Conservation (phyloP, 2,329 filamentous ascomycete genomes). For the Achaetomium macrosporum region DNA sequence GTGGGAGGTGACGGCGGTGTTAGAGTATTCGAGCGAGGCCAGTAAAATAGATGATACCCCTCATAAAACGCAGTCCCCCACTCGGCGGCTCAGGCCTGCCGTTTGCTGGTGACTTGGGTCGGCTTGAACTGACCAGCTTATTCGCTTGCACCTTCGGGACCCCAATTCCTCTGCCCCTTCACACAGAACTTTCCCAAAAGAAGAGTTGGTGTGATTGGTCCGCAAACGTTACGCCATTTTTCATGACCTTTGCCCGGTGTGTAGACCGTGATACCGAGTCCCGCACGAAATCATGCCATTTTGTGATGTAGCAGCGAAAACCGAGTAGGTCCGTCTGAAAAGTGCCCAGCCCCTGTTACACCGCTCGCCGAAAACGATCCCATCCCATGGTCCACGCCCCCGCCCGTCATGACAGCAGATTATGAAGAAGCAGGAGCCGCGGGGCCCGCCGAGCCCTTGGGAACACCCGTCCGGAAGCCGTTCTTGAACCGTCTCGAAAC, state of each 20-base stretch:
- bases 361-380: constrained; percentile 26
- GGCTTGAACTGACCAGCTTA: neutral
- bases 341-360: constrained; percentile 24
- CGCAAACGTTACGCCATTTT: constrained; percentile 26
- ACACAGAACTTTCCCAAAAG: constrained; percentile 12
- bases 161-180: neutral
- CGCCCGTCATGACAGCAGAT: constrained; percentile 17
- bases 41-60: constrained; percentile 32
- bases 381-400: constrained; percentile 19
- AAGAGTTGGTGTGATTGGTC: constrained; percentile 14
- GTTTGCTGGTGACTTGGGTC: constrained; percentile 13
- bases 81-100: constrained; percentile 12
- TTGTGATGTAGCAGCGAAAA: constrained; percentile 25
- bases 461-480: constrained; percentile 87
- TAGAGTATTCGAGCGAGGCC: constrained; percentile 78
- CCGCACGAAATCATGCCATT: constrained; percentile 27
- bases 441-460: constrained; percentile 74
- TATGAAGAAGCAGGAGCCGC: constrained; percentile 28
- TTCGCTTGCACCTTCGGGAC: constrained; percentile 1
- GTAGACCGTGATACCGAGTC: constrained; percentile 23
- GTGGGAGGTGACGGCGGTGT: constrained; percentile 73
- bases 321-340: constrained; percentile 24
- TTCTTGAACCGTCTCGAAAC: constrained; percentile 94
- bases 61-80: constrained; percentile 17
- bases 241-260: constrained; percentile 25